Base-by-base conservation (phyloP, 306 rosid species). In the Ormosia semicastrata region DNA sequence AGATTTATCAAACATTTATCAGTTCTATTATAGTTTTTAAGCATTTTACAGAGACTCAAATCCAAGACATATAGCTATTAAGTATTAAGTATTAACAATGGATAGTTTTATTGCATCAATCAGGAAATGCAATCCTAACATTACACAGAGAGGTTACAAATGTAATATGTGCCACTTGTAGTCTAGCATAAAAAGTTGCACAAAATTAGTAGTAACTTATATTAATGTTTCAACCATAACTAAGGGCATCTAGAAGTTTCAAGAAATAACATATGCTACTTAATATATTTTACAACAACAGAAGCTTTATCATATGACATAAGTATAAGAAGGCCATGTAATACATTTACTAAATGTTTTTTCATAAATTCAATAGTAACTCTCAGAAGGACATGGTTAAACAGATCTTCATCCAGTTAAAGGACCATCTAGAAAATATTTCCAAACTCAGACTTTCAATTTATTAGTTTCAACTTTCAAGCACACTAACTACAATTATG, bases 1-100 rank as follows among this genome's bases (percentile, higher is more conserved):
- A 10, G 37, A 70, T 44, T 29, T 30, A n/a, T 66, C 78, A 34
- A 37, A 37, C 18, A 77, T 39, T 50, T 68, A 53, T 37, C 50
- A 60, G 52, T 76, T 76, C 71, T 37, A 82, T 47, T 18, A 15
- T 39, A 62, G 74, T 66, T 40, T 62, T 6, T 29, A 50, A 72
- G 60, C 76, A 71, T 47, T 24, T 70, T 40, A 39, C 18, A 15
- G 78, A 83, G 29, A 56, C 24, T 18, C 62, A 58, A 30, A 33
- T 37, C 58, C 37, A 76, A 76, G 36, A 34, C 56, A 41, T 30
- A 8, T 34, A 56, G 9, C 36, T 73, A 30, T 50, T 15, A 17
- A 30, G 75, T 73, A 30, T 50, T 15, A 17, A 30, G 75, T 65
- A 66, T 29, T 46, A 75, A 66, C 43, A 63, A 39, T 9, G 4